phyloP scores from a whole-genome alignment of 108 stramenopile species.

The Aurantiochytrium sp. region DNA sequence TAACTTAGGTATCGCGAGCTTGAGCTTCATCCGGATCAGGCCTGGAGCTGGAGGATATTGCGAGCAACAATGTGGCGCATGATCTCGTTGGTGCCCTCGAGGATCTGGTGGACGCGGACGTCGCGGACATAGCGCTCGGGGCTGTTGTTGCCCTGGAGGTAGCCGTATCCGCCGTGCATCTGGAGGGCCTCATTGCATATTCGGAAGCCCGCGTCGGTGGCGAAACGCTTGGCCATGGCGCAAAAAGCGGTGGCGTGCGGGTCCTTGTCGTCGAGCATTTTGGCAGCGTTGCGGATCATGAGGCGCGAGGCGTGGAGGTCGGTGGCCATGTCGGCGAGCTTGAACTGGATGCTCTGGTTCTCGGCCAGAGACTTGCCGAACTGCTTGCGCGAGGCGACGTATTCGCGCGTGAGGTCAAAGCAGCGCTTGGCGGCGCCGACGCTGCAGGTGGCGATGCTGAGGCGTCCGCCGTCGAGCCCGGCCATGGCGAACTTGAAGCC shows the following conservation, averaged over 20 bases:
- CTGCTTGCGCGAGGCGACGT: slow-evolving; percentile 47
- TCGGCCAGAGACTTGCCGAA: slow-evolving; percentile 41
- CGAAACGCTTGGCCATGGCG: slow-evolving; percentile 51
- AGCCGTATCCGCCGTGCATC: slow-evolving; percentile 53
- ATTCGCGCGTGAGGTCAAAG: slow-evolving; percentile 35
- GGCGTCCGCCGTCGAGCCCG: slow-evolving; percentile 47
- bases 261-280: slow-evolving; percentile 44
- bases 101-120: slow-evolving; percentile 49
- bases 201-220: slow-evolving; percentile 45
- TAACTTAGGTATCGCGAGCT: too few species aligned
- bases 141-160: slow-evolving; percentile 44
- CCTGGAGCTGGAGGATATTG: slow-evolving; percentile 16
- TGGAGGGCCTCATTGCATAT: slow-evolving; percentile 49
- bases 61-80: slow-evolving; percentile 46
- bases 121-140: slow-evolving; percentile 49
- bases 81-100: slow-evolving; percentile 54
- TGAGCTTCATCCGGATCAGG: neutral
- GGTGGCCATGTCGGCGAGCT: slow-evolving; percentile 51
- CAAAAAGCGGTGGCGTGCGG: slow-evolving; percentile 38
- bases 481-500: slow-evolving; percentile 53
- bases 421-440: slow-evolving; percentile 43
- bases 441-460: slow-evolving; percentile 44
- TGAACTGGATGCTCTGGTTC: slow-evolving; percentile 48
- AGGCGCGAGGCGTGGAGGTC: slow-evolving; percentile 30
- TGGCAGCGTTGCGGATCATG: slow-evolving; percentile 44